phyloP scores from a whole-genome alignment of 148 eudicot genomes.

The Pharnaceum exiguum region DNA sequence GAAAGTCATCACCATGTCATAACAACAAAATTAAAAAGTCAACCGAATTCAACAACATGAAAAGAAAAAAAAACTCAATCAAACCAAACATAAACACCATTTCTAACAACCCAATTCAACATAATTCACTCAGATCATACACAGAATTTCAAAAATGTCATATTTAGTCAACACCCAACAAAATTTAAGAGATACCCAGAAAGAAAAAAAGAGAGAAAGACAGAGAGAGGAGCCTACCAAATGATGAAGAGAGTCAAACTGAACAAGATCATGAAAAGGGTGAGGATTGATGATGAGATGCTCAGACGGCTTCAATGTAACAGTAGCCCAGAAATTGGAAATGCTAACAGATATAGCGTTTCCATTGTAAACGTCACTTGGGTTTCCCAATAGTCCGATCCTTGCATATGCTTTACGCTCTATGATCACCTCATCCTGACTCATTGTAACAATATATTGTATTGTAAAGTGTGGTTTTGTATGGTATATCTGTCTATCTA shows the following conservation, averaged over 20 bases:
- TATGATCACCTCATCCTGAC: conserved; percentile 17
- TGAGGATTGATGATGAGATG: conserved; percentile 68
- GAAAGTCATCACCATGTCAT: too few relatives aligned
- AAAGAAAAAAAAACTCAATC: not conserved
- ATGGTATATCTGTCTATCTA: too few relatives aligned
- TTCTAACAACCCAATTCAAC: not conserved
- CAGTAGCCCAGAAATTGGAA: conserved; percentile 73
- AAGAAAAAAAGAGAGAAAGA: conserved; percentile 1
- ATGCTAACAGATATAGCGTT: conserved; percentile 63
- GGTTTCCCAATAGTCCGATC: conserved; percentile 84
- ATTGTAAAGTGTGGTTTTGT: too few relatives aligned
- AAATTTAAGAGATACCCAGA: not conserved
- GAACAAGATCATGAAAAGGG: conserved; percentile 71
- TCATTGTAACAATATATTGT: too few relatives aligned
- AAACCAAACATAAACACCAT: not conserved
- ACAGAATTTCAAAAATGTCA: not conserved
- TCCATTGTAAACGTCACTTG: conserved; percentile 83
- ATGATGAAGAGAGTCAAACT: conserved; percentile 65
- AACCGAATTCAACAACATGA: not conserved
- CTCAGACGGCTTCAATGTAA: conserved; percentile 55
- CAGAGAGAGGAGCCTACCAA: conserved; percentile 33
- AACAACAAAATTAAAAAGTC: too few relatives aligned
- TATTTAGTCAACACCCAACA: not conserved
- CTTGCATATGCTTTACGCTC: conserved; percentile 78
- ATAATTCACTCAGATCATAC: not conserved